Evolutionary conservation across 371 early-diverging fungal species (phyloP), one percentile per base, ranked within the genome.

Genomic region (Mortierella sp.): DNA sequence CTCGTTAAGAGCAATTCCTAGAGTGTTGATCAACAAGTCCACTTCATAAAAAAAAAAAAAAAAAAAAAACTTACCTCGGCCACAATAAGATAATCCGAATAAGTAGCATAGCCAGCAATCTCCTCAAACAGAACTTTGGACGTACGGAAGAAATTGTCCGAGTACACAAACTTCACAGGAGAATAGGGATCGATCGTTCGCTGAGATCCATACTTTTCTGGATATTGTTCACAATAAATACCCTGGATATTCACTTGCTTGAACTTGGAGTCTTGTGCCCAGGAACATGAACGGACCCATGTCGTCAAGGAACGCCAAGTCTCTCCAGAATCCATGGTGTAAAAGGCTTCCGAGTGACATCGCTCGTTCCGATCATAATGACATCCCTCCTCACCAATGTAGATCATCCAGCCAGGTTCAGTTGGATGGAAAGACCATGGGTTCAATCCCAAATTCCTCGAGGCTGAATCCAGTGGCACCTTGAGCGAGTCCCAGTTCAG

Each of bases 81-180:
- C 7, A 93, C 92, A 44, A 97, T 87, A 86, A 98, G 86, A 79
- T 88, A 98, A 53, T 92, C 89, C 19, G 93, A 91, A 70, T 91
- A 89, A 7, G 93, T 85, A 4, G 94, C 93, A 59, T 89, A 93
- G 45, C 94, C 96, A 4, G 90, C 87, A 30, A 93, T 88, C 62
- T 85, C 83, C 1, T 90, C 83, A 66, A 93, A 86, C 47, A 94
- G 50, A 1, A 84, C 81, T 6, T 82, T 74, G 56, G 79, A 76
- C n/a, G 82, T 72, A 43, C 76, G 80, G 74, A 91, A 93, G 51
- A 83, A 88, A 70, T 90, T 76, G 23, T 81, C 83, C 30, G 89
- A 86, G 28, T 86, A 85, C 18, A 89, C 73, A 30, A 93, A 75
- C 60, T 83, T 80, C 55, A 88, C 64, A 28, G 84, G 84, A 73